A percentile compares a stretch with the other conserved stretches of the same genome.
Evolutionary conservation across 805 yeast species (phyloP).

Genomic region (Scheffersomyces lignosus): DNA sequence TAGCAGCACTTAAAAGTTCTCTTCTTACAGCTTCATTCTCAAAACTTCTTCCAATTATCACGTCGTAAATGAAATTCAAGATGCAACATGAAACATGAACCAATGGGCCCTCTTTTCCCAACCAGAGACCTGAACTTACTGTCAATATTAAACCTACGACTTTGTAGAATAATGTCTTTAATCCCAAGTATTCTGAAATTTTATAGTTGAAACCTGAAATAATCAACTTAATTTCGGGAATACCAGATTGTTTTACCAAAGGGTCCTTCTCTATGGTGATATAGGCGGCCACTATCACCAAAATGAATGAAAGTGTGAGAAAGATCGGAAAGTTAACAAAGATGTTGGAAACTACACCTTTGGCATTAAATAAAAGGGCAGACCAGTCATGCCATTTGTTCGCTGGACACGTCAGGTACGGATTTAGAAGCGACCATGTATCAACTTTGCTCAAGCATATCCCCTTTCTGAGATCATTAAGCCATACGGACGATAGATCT

Average conservation of each 20-base stretch:
- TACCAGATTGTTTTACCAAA: constrained; percentile 54
- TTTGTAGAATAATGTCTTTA: constrained; percentile 54
- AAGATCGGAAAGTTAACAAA: constrained; percentile 39
- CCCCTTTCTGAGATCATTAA: constrained; percentile 56
- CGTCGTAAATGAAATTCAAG: constrained; percentile 31
- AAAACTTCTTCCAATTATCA: constrained; percentile 30
- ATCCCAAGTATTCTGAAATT: constrained; percentile 48
- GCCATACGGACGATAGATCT: constrained; percentile 49
- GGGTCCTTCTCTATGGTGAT: constrained; percentile 27
- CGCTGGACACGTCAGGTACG: constrained; percentile 44
- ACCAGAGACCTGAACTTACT: constrained; percentile 76
- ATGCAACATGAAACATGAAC: constrained; percentile 76
- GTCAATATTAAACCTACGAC: constrained; percentile 59
- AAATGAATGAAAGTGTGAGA: constrained; percentile 23
- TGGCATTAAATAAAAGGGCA: constrained; percentile 23
- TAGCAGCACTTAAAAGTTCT: constrained; percentile 69
- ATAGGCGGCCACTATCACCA: constrained; percentile 27
- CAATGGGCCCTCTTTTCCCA: constrained; percentile 85
- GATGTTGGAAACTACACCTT: constrained; percentile 15
- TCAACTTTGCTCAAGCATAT: constrained; percentile 42
- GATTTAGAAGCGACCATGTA: constrained; percentile 41
- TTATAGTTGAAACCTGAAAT: constrained; percentile 62
- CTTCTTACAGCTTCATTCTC: constrained; percentile 61
- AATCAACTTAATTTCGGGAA: constrained; percentile 69
- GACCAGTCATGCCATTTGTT: constrained; percentile 43